A percentile compares a stretch with the other conserved stretches of the same genome.
These are phyloP conservation scores for Arthrobotrys pseudoclavata DNA, from an alignment of 2,329 filamentous ascomycete species.

Conservation along the genomic window DNA sequence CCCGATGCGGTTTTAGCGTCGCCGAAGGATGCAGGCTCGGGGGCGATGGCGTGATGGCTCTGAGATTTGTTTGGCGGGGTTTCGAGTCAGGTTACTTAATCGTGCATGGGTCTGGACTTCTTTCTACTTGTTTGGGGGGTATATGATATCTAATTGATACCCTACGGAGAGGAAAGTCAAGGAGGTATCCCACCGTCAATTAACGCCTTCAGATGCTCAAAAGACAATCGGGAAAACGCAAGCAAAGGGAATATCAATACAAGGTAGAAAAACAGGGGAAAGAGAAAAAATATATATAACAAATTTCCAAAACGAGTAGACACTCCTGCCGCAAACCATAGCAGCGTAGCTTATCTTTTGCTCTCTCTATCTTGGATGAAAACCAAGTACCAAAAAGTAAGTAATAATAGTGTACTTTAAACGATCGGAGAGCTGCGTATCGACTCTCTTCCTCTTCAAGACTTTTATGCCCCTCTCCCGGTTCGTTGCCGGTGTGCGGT, in stretches of 20 bases:
- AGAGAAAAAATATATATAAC: background rate
- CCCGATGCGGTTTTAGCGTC: conserved; percentile 2
- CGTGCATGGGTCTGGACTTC: too few species aligned
- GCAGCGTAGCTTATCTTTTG: background rate
- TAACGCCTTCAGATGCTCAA: conserved; percentile 7
- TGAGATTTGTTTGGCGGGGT: background rate
- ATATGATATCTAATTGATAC: too few species aligned
- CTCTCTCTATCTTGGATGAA: conserved; percentile 10
- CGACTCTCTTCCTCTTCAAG: background rate
- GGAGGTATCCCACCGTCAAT: conserved; percentile 5
- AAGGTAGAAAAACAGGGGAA: background rate
- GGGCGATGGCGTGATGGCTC: conserved; percentile 45
- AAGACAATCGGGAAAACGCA: background rate
- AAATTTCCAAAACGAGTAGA: background rate
- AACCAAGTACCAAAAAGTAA: background rate
- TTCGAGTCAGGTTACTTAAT: background rate
- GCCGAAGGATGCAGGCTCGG: conserved; percentile 6
- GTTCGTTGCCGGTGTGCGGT: background rate
- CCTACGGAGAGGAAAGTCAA: too few species aligned
- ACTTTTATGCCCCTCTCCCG: background rate
- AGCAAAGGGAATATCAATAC: background rate
- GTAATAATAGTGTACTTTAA: conserved; percentile 5
- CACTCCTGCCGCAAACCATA: background rate
- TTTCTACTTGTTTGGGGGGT: background rate
- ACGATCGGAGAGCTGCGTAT: background rate